These are phyloP conservation scores for Fusarium pininemorale DNA, from an alignment of 2,329 filamentous ascomycete genomes.

Conservation along the genomic window DNA sequence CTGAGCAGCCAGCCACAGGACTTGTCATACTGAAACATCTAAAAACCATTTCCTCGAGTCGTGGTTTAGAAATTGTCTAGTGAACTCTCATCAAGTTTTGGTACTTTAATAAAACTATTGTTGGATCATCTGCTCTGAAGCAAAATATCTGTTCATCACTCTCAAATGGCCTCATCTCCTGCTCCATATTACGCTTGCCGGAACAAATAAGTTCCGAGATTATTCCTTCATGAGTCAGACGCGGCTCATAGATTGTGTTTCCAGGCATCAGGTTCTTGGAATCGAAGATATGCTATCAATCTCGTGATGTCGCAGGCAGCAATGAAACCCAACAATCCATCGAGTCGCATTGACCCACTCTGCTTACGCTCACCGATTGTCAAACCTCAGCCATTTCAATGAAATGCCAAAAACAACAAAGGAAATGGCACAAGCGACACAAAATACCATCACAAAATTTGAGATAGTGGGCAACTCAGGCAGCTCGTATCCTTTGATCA, in stretches of 20 bases:
- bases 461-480: not conserved
- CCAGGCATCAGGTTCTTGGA: not conserved
- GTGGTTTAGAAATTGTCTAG: fast-evolving
- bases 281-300: not conserved
- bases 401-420: not conserved
- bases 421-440: not conserved
- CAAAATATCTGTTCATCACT: fast-evolving
- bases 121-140: not conserved
- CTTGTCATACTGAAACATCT: fast-evolving
- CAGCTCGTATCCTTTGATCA: slow-evolving; percentile 10
- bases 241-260: not conserved
- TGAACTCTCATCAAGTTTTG: not conserved
- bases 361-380: not conserved
- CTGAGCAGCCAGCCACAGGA: too few relatives aligned
- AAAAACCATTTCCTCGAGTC: fast-evolving
- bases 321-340: not conserved
- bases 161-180: not conserved
- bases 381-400: not conserved
- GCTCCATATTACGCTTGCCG: fast-evolving
- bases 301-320: not conserved
- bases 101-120: fast-evolving
- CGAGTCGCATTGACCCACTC: not conserved
- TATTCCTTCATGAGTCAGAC: fast-evolving
- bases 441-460: not conserved
- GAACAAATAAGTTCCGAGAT: not conserved